These are phyloP conservation scores for Rubia peregrina DNA, from an alignment of 305 asterid genomes.

Conservation along the genomic window DNA sequence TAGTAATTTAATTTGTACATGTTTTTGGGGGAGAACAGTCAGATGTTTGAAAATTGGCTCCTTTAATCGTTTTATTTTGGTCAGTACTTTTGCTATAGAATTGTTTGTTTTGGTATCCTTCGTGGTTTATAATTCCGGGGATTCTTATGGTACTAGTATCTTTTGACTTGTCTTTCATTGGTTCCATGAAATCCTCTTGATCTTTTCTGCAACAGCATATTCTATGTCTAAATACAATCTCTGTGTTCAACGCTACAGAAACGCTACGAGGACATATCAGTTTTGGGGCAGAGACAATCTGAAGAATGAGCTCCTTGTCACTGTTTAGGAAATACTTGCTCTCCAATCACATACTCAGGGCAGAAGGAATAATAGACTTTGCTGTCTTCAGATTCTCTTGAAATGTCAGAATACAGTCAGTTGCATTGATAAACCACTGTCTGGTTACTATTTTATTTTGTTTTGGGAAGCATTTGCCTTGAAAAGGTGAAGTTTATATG, in stretches of 20 bases:
- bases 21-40: not conserved
- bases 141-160: not conserved
- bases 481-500: not conserved
- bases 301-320: constrained; percentile 42
- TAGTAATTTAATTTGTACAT: not conserved
- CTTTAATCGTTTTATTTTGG: not conserved
- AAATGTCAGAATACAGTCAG: constrained; percentile 7
- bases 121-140: not conserved
- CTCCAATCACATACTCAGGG: not conserved
- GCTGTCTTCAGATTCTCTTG: not conserved
- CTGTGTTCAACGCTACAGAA: constrained; percentile 46
- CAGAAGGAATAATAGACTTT: constrained; percentile 1
- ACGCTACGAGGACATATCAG: constrained; percentile 72
- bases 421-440: constrained; percentile 2
- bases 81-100: not conserved
- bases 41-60: not conserved
- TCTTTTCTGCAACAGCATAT: not conserved
- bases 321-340: not conserved
- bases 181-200: not conserved
- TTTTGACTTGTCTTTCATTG: not conserved
- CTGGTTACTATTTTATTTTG: not conserved
- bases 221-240: constrained; percentile 9
- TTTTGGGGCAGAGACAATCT: constrained; percentile 64
- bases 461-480: not conserved
- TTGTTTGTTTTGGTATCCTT: not conserved